A percentile compares a stretch with the other conserved stretches of the same genome.
phyloP scores from a whole-genome alignment of 2,329 filamentous ascomycete species.

The Tolypocladium tundrense region DNA sequence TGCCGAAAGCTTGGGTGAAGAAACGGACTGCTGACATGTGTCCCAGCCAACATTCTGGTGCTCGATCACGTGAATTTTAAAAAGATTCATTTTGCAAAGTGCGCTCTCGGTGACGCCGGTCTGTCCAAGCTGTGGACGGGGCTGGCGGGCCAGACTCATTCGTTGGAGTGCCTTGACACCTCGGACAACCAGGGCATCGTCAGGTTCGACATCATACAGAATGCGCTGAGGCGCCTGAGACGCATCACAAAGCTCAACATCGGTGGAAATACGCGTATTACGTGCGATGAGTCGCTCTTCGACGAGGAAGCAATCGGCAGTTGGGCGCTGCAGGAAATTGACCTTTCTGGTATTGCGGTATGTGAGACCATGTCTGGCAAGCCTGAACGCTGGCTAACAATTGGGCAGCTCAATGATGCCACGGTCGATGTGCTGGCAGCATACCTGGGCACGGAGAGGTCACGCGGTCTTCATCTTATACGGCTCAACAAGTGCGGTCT shows the following conservation, averaged over 20 bases:
- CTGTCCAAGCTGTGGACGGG: constrained; percentile 37
- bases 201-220: constrained; percentile 33
- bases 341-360: constrained; percentile 45
- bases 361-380: constrained; percentile 3
- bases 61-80: constrained; percentile 29
- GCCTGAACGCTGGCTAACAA: constrained; percentile 3
- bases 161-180: constrained; percentile 37
- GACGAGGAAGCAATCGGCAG: constrained; percentile 29
- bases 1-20: not conserved
- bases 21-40: constrained; percentile 2
- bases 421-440: constrained; percentile 35
- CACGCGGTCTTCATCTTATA: constrained; percentile 31
- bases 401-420: constrained; percentile 33
- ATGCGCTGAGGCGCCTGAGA: constrained; percentile 31
- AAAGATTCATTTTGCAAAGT: constrained; percentile 39
- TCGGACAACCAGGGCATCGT: constrained; percentile 43
- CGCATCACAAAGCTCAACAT: constrained; percentile 39
- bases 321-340: constrained; percentile 41
- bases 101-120: constrained; percentile 38
- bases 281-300: constrained; percentile 34
- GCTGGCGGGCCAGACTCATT: constrained; percentile 32
- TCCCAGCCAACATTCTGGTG: constrained; percentile 19
- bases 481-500: constrained; percentile 42
- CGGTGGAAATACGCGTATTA: constrained; percentile 38
- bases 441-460: constrained; percentile 31